These are phyloP conservation scores for Colletotrichum caudatum DNA, from an alignment of 2,329 filamentous ascomycete species.

Conservation along the genomic window DNA sequence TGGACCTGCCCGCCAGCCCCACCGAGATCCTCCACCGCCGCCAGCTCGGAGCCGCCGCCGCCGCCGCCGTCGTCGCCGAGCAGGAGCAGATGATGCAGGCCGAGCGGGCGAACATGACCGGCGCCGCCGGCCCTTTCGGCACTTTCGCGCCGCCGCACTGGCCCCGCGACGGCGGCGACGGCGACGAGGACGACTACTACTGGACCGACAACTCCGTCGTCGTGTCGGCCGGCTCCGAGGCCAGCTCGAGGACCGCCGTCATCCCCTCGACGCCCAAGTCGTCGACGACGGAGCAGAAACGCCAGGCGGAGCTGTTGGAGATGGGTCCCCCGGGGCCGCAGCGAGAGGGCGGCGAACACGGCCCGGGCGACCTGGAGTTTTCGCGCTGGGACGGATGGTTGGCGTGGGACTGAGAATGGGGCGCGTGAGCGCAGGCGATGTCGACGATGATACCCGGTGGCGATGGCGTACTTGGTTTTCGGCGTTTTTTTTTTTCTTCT, in stretches of 20 bases:
- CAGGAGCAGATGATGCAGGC: neutral
- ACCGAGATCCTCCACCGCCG: constrained; percentile 25
- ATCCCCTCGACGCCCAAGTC: neutral
- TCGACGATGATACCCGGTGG: constrained; percentile 5
- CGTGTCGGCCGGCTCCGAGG: neutral
- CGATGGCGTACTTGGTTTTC: neutral
- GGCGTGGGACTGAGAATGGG: neutral
- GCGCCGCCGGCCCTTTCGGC: neutral
- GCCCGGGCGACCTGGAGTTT: neutral
- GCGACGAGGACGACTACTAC: neutral
- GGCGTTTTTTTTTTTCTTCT: neutral
- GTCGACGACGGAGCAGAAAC: neutral
- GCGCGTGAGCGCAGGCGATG: neutral
- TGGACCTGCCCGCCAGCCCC: constrained; percentile 24
- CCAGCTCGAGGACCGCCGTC: constrained; percentile 26
- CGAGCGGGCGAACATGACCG: neutral
- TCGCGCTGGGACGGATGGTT: neutral
- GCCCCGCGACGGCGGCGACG: neutral
- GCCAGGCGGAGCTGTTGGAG: constrained; percentile 4
- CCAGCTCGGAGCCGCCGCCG: constrained; percentile 7
- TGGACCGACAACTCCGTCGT: constrained; percentile 7
- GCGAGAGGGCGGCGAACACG: neutral
- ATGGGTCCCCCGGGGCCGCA: neutral
- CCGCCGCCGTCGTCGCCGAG: neutral
- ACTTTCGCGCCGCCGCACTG: neutral